Evolutionary conservation across 306 rosid species (phyloP).

Genomic region (Lathyrus sativus): DNA sequence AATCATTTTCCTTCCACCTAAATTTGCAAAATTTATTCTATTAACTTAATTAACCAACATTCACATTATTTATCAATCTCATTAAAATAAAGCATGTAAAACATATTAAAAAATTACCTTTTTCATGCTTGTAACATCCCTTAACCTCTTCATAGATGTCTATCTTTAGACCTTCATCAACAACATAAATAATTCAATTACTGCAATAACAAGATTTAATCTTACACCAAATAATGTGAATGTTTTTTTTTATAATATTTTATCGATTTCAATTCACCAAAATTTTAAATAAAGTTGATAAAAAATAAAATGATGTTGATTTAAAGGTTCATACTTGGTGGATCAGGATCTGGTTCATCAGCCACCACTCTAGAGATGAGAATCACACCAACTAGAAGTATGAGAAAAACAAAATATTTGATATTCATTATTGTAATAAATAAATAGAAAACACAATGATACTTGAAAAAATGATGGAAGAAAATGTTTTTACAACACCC

Average conservation of each 20-base stretch:
- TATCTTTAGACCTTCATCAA: not conserved
- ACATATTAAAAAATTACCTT: no score
- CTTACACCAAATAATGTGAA: not conserved
- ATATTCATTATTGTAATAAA: not conserved
- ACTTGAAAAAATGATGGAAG: conserved; percentile 31
- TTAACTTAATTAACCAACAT: no score
- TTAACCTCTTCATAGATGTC: not conserved
- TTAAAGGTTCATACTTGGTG: not conserved
- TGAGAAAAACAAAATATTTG: not conserved
- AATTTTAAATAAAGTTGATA: not conserved
- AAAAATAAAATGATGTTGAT: not conserved
- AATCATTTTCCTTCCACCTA: no score
- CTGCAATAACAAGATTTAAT: no score
- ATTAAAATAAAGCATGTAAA: no score
- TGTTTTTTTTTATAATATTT: not conserved
- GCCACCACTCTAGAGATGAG: conserved; percentile 13
- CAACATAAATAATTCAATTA: not conserved
- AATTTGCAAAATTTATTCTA: no score
- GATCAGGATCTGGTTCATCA: not conserved
- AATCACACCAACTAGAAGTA: conserved; percentile 18
- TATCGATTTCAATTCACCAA: not conserved
- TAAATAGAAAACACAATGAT: conserved; percentile 2
- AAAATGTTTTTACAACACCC: not conserved
- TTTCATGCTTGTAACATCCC: no score
- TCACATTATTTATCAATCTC: no score